Base-by-base conservation (phyloP, 305 asterid genomes). In the Monarda citriodora region DNA sequence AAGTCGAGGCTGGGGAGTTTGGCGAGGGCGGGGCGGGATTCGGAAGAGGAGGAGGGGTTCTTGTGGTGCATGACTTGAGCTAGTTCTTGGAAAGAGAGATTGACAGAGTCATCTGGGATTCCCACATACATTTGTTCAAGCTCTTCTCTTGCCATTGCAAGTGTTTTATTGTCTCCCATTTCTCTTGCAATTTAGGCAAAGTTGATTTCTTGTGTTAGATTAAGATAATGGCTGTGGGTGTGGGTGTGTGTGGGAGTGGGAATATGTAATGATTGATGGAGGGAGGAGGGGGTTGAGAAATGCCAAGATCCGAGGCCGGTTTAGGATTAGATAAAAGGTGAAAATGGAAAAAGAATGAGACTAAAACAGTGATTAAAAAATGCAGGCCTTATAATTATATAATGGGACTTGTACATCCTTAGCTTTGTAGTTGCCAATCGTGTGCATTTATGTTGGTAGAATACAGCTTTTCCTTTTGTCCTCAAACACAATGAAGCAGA, bases 41-140 rank as follows among this genome's bases (percentile, higher is more conserved):
- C 70, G 12, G 72, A 14, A 17, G 68, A 34, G 0, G 71, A 25
- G 1, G 61, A 20, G 5, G 70, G 2, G 5, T 58, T 76, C 41
- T 70, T 75, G 50, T 73, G 58, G 52, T 65, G 84, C 45, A 73
- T 61, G 7, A 85, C 66, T 66, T 85, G 71, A 46, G 89, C 91
- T 1, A 88, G 70, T 61, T 88, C 88, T 65, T 80, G 82, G 62
- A 88, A 85, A 20, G 91, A 81, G 61, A 88, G 96, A 76, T 88
- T 88, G 1, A 88, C 96, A 0, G 92, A 88, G 15, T 85, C 96
- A 69, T 88, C 96, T 3, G 88, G 84, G 38, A 88, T 74, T 37
- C 96, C 96, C 9, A 71, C 62, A 47, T 88, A 88, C 63, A 88
- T 26, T 1, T 85, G 95, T 64, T 85, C 90, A 0, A 85, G 85